phyloP scores from a whole-genome alignment of 148 eudicot species.

The Limonium bicolor region DNA sequence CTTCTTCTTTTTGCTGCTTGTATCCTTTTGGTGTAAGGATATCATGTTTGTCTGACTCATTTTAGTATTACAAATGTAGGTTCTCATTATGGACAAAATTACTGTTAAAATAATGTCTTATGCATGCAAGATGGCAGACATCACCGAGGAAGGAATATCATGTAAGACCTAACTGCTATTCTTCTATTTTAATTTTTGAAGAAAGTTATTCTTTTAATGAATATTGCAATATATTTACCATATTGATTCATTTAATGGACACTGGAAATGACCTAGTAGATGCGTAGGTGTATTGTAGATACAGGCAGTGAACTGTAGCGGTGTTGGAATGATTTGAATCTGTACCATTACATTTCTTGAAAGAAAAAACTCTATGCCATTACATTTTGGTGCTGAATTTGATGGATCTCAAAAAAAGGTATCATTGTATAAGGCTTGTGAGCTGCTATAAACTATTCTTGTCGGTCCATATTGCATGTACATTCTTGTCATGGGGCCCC shows the following conservation, averaged over 20 bases:
- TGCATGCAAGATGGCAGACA: constrained; percentile 97
- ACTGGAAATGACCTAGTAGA: too few species aligned
- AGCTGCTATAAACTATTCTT: too few species aligned
- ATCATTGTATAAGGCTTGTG: too few species aligned
- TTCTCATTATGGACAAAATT: constrained; percentile 90
- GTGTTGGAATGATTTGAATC: too few species aligned
- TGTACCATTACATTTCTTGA: too few species aligned
- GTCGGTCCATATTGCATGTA: too few species aligned
- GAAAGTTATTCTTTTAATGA: background rate
- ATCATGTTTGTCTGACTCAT: background rate
- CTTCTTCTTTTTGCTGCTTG: background rate
- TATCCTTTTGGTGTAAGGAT: background rate
- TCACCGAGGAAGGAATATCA: constrained; percentile 92
- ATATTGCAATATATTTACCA: background rate
- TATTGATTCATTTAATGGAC: too few species aligned
- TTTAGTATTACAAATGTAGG: constrained; percentile 25
- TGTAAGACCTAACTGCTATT: constrained; percentile 28
- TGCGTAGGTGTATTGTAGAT: background rate
- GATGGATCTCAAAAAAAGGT: too few species aligned
- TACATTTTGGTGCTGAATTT: too few species aligned
- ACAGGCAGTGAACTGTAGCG: background rate
- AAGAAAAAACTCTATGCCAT: too few species aligned
- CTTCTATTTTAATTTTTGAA: background rate
- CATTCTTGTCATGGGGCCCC: too few species aligned
- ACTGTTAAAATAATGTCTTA: constrained; percentile 79